A percentile compares a stretch with the other conserved stretches of the same genome.
Evolutionary conservation across 345 rosid genomes (phyloP).

Genomic region (Ceriops tagal): DNA sequence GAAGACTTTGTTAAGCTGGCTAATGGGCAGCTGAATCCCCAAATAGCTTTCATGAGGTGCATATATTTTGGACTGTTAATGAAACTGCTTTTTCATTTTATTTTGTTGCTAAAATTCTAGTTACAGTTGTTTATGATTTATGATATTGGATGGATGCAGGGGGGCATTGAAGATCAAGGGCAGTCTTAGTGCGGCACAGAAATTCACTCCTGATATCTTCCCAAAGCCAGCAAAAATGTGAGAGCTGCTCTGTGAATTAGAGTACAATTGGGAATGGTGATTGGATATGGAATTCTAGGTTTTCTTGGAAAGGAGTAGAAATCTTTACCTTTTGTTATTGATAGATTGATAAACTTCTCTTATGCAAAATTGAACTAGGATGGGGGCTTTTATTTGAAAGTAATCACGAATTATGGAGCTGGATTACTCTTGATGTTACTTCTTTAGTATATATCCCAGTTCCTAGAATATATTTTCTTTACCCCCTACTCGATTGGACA

Average conservation of each 20-base stretch:
- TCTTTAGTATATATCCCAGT: too few species aligned
- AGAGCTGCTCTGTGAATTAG: conserved; percentile 16
- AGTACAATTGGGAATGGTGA: too few species aligned
- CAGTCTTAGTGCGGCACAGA: conserved; percentile 90
- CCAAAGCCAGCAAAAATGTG: conserved; percentile 93
- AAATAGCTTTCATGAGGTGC: conserved; percentile 93
- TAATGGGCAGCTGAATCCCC: conserved; percentile 89
- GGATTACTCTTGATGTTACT: not conserved
- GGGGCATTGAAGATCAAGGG: conserved; percentile 96
- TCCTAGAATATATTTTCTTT: not conserved
- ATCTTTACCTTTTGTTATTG: not conserved
- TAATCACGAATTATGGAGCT: not conserved
- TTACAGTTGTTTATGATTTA: not conserved
- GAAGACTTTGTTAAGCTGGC: conserved; percentile 92
- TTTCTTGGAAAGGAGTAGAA: not conserved
- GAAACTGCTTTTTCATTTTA: not conserved
- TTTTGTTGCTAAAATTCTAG: not conserved
- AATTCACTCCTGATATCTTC: conserved; percentile 94
- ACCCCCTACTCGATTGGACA: too few species aligned
- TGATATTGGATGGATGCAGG: conserved; percentile 41
- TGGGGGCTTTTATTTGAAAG: not conserved
- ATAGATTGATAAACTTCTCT: not conserved
- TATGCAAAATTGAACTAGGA: not conserved
- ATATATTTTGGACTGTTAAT: not conserved
- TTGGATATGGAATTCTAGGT: not conserved